These are phyloP conservation scores for Yamadazyma epiphylla DNA, from an alignment of 1,139 yeast genomes.

Conservation along the genomic window DNA sequence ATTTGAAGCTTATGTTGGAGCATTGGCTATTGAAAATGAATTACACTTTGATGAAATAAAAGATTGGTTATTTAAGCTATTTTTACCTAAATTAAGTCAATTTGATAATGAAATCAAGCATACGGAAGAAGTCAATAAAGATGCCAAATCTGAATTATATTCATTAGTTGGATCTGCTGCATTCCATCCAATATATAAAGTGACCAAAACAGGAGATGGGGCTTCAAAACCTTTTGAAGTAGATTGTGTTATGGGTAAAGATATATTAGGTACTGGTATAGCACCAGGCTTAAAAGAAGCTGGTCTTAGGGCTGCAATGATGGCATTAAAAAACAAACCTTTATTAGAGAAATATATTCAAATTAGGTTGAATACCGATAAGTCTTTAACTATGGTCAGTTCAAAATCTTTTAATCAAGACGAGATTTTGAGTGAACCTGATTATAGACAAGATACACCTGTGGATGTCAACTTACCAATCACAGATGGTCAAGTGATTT, in stretches of 20 bases:
- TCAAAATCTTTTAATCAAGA: constrained; percentile 6
- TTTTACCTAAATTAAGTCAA: constrained; percentile 26
- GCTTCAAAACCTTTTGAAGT: constrained; percentile 52
- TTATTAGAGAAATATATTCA: constrained; percentile 63
- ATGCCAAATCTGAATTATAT: constrained; percentile 77
- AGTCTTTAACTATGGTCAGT: constrained; percentile 28
- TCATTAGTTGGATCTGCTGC: constrained; percentile 76
- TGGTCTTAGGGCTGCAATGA: constrained; percentile 68
- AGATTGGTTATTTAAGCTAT: constrained; percentile 58
- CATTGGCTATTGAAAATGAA: constrained; percentile 59
- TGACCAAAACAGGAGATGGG: constrained; percentile 52
- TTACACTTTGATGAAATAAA: constrained; percentile 45
- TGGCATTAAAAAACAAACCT: constrained; percentile 56
- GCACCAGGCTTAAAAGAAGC: constrained; percentile 66
- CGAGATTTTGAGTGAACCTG: not conserved
- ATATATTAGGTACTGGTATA: constrained; percentile 53
- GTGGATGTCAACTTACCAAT: constrained; percentile 18
- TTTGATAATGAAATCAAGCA: constrained; percentile 25
- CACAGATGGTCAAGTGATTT: constrained; percentile 21
- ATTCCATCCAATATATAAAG: constrained; percentile 61
- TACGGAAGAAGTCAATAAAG: constrained; percentile 41
- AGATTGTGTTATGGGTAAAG: constrained; percentile 60
- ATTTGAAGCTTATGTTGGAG: constrained; percentile 91
- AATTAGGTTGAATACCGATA: constrained; percentile 59
- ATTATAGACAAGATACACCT: not conserved